Base-by-base conservation (phyloP, 768 basidiomycete species). In the Mycena leptocephala region DNA sequence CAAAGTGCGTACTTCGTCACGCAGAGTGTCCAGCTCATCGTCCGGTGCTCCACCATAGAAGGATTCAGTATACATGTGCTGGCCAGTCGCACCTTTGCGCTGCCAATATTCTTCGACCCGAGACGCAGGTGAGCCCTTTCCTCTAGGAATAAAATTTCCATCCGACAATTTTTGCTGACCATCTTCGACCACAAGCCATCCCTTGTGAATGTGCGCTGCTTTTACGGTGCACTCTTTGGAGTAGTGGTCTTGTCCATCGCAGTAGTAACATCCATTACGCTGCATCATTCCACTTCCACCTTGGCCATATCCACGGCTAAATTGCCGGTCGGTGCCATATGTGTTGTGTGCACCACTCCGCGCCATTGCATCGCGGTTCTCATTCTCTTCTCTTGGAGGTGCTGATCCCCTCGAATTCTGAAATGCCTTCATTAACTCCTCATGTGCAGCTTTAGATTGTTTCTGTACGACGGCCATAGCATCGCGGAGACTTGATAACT, bases 31-130 rank as follows among this genome's bases (percentile, higher is more conserved):
- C 16, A 68, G 48, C 22, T 74, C 72, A 24, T 72, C 70, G 9
- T 72, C n/a, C n/a, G n/a, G n/a, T 16, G 43, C 43, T 43, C 43
- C 43, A 13, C 43, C 43, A 7, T 59, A 11, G 32, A 37, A 18
- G 7, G 53, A n/a, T 4, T 55, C 53, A 35, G 22, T 7, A 18
- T 68, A 56, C 46, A 72, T 46, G 39, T 72, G 37, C 63, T 72
- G 71, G 1, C 71, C 71, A 26, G 63, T 53, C 1, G 28, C 53
- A 20, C 63, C 63, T n/a, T 72, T 72, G 20, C 35, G 43, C 62
- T 72, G 70, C 70, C 70, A 72, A 46, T 72, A 72, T 30, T 72
- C 71, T 30, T 72, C 71, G 13, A 72, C 71, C 9, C 70, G 26
- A 20, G 46, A 2, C 33, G 70, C 70, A 22, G 61, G 24, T 24